phyloP scores from a whole-genome alignment of 2,329 filamentous ascomycete species.

The Passalora sequoiae region DNA sequence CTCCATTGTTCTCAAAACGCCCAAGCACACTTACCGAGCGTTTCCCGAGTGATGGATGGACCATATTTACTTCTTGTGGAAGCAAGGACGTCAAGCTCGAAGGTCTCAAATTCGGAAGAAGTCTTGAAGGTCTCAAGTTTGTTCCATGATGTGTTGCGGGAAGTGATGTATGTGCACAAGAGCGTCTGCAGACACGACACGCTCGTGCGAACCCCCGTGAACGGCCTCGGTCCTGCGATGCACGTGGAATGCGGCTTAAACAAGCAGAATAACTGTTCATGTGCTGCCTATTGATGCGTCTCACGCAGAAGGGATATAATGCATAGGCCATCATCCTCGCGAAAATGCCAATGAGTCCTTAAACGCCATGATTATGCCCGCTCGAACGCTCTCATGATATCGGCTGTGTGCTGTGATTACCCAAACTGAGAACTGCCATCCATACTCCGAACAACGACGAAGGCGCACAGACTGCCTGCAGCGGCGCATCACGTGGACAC shows the following conservation, averaged over 20 bases:
- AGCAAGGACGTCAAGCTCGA: no score
- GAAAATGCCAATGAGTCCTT: not conserved
- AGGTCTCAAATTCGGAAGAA: no score
- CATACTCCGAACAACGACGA: not conserved
- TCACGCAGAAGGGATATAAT: not conserved
- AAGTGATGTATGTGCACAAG: no score
- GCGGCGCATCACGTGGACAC: slow-evolving; percentile 1
- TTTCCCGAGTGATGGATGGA: slow-evolving; percentile 1
- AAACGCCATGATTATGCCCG: not conserved
- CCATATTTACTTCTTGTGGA: no score
- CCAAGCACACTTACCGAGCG: slow-evolving; percentile 1
- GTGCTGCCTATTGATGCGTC: not conserved
- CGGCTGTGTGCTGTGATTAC: not conserved
- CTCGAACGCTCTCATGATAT: not conserved
- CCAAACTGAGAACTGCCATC: not conserved
- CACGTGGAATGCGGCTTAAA: not conserved
- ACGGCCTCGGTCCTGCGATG: no score
- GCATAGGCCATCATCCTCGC: not conserved
- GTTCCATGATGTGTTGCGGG: no score
- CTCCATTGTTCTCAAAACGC: no score
- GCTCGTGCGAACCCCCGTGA: no score
- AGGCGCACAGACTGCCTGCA: not conserved
- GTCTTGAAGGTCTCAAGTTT: no score
- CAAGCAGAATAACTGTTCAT: not conserved
- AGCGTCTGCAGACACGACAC: no score